Evolutionary conservation across 495 filamentous ascomycete genomes (phyloP), one percentile per base, ranked within the genome.

Genomic region (Penicillium coffeae): DNA sequence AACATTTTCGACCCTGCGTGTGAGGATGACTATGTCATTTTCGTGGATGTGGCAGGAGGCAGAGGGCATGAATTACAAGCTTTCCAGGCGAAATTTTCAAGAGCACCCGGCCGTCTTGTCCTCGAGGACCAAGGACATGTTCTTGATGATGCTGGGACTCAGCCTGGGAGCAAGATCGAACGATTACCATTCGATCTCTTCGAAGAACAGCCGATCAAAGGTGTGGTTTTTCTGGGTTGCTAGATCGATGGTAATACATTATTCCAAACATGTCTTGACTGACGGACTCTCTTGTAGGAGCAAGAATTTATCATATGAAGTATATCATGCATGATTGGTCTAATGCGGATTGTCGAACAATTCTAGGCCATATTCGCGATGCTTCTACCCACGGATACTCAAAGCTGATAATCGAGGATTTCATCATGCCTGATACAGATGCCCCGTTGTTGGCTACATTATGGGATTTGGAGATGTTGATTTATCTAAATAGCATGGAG

Each of bases 311-410:
- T 51, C 69, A 73, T 44, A 63, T 79, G 39, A 72, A 77, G 12
- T 60, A 68, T 21, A 65, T 79, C 6, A 56, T 82, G 3, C 75
- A 81, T 38, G 76, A 81, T 52, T 81, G 75, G 59, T 58, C 71
- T 2, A 74, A 80, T 38, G 47, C 57, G 0, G 44, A 59, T 2
- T 59, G 62, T 37, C 54, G 40, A 0, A 52, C 56, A 0, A 78
- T 81, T 20, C 52, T 79, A n/a, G 43, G 51, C 7, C 60, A 61
- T 5, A 46, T 76, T 3, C 56, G 49, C 1, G 47, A 47, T 1
- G 75, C 75, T 0, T 65, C 80, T 48, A 60, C 53, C 25, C 60
- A 55, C 2, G 71, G 58, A 1, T 64, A 75, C 47, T 73, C 66
- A 44, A 69, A 61, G 41, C 13, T 76, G 5, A 38, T 69, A 1